Conservation (phyloP, 2,329 filamentous ascomycete species). For the Xylariales sp. region DNA sequence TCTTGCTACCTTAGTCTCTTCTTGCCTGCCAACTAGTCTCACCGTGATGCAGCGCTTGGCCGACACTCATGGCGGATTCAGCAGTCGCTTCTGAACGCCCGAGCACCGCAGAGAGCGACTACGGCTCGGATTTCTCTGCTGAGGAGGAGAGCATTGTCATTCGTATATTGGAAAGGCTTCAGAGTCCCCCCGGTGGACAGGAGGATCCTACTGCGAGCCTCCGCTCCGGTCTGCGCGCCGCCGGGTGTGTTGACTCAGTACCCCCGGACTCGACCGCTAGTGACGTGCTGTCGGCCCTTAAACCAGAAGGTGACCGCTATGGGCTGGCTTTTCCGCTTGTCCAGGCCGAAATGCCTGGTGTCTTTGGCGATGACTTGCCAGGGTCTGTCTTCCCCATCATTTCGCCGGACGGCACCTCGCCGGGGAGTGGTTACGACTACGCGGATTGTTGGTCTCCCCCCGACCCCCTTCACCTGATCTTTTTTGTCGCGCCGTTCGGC, state of each 20-base stretch:
- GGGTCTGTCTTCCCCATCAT: too few species aligned
- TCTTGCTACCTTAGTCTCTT: background rate
- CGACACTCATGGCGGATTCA: background rate
- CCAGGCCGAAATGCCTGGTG: conserved; percentile 6
- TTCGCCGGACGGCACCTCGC: too few species aligned
- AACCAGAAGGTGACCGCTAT: background rate
- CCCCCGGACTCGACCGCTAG: too few species aligned
- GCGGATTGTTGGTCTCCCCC: conserved; percentile 45
- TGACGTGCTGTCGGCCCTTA: background rate
- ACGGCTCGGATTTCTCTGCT: conserved; percentile 26
- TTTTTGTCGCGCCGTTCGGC: too few species aligned
- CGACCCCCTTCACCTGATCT: conserved; percentile 9
- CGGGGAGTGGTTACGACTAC: conserved; percentile 33
- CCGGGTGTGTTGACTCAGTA: too few species aligned
- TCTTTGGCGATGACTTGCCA: too few species aligned
- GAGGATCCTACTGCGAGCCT: too few species aligned
- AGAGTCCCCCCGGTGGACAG: too few species aligned
- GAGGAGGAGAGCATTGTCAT: conserved; percentile 24
- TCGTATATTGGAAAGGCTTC: conserved; percentile 16
- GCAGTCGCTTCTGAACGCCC: conserved; percentile 1
- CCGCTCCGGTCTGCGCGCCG: too few species aligned
- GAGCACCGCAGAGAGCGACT: conserved; percentile 20
- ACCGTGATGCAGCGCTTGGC: background rate
- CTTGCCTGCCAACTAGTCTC: too few species aligned
- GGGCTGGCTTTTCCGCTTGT: background rate